Base-by-base conservation (phyloP, 148 eudicot genomes). In the Camellia sinensis region DNA sequence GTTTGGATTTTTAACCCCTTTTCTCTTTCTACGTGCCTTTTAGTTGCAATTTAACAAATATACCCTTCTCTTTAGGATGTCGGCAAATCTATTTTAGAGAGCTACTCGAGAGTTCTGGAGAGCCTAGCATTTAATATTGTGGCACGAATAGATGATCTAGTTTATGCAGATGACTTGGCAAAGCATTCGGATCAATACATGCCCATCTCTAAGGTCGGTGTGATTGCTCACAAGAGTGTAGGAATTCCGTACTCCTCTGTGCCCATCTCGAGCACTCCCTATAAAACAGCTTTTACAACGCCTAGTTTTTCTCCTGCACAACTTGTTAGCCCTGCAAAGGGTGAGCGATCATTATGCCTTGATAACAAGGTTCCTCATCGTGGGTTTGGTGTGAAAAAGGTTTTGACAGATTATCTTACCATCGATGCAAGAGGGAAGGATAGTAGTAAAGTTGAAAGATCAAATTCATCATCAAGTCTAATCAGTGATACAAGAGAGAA, bases 41-140 rank as follows among this genome's bases (percentile, higher is more conserved):
- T 18, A 44, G 41, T n/a, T 54, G 18, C 41, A 21, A 50, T 52
- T 70, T 57, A 3, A n/a, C 44, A 59, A 66, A 17, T 65, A 63
- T 53, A 45, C 5, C 53, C 46, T 66, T 37, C 66, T 79, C 45
- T 72, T 52, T 40, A 90, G 93, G 93, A 90, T 87, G 86, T 90
- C 6, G 93, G 93, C 29, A 89, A 91, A 60, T 89, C 93, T 19
- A 87, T 91, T 60, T 77, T 91, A 2, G 93, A 91, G 87, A 86
- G 93, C 86, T 91, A 91, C 88, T 91, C 94, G 14, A 79, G 94
- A 79, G 92, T 91, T 44, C 79, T 91, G 9, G 94, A 91, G 87
- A 87, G 94, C 82, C 73, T 91, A 43, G 94, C 94, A 18, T 89
- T 82, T 52, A 91, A 89, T 81, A 87, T 91, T 7, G 82, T 87